These are phyloP conservation scores for Candida namnaoensis DNA, from an alignment of 805 yeast genomes.

Conservation along the genomic window DNA sequence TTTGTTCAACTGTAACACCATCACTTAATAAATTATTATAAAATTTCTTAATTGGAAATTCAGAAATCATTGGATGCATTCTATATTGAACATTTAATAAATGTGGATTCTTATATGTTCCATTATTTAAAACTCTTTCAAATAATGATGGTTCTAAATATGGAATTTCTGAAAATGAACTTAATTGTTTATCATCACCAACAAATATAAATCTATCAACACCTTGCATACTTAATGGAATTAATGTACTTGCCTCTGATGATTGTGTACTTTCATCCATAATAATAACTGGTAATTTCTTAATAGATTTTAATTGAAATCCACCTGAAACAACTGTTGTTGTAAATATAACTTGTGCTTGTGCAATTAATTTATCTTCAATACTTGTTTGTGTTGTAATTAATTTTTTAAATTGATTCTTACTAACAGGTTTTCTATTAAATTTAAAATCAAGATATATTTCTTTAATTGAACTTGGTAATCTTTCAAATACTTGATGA, in stretches of 20 bases:
- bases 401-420: slow-evolving; percentile 41
- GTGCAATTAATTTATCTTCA: slow-evolving; percentile 43
- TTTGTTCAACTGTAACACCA: slow-evolving; percentile 49
- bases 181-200: slow-evolving; percentile 70
- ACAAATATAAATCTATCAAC: slow-evolving; percentile 61
- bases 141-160: slow-evolving; percentile 58
- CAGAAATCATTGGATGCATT: slow-evolving; percentile 59
- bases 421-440: slow-evolving; percentile 33
- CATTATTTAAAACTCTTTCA: slow-evolving; percentile 57
- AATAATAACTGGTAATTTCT: slow-evolving; percentile 61
- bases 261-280: slow-evolving; percentile 80
- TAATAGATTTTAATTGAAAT: slow-evolving; percentile 45
- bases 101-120: slow-evolving; percentile 49
- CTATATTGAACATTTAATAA: slow-evolving; percentile 66
- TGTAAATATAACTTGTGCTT: slow-evolving; percentile 63
- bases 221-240: slow-evolving; percentile 63
- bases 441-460: slow-evolving; percentile 33
- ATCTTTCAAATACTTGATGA: slow-evolving; percentile 41
- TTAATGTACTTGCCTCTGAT: slow-evolving; percentile 62
- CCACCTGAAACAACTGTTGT: slow-evolving; percentile 72
- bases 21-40: slow-evolving; percentile 41
- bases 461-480: slow-evolving; percentile 37
- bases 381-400: slow-evolving; percentile 34
- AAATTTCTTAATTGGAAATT: slow-evolving; percentile 45
- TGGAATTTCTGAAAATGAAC: slow-evolving; percentile 64